These are phyloP conservation scores for Penicillium sp. DNA, from an alignment of 2,329 filamentous ascomycete species.

Conservation along the genomic window DNA sequence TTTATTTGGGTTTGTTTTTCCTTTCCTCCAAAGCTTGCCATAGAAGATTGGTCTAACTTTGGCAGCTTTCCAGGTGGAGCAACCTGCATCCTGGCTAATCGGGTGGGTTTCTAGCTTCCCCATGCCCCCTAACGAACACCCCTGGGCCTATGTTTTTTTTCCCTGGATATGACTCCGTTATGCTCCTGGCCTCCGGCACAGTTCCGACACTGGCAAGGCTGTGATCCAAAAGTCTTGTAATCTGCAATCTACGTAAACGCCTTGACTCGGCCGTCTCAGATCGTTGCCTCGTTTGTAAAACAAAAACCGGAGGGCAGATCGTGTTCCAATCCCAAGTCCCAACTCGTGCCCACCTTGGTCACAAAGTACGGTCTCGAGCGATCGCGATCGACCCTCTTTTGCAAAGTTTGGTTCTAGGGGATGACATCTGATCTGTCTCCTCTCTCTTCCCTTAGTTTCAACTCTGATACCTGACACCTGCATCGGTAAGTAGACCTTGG, in stretches of 20 bases:
- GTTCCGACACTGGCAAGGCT: conserved; percentile 23
- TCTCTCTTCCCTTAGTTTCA: neutral
- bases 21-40: neutral
- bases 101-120: conserved; percentile 32
- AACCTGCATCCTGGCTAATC: conserved; percentile 29
- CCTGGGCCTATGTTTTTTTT: conserved; percentile 21
- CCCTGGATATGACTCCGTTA: conserved; percentile 2
- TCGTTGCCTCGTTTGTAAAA: conserved; percentile 20
- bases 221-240: conserved; percentile 18
- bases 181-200: conserved; percentile 19
- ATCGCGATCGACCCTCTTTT: conserved; percentile 18
- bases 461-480: conserved; percentile 1
- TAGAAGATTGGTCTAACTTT: neutral
- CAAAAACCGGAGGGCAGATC: conserved; percentile 7
- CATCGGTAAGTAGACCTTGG: conserved; percentile 19
- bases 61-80: conserved; percentile 32
- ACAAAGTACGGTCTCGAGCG: conserved; percentile 10
- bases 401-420: conserved; percentile 13
- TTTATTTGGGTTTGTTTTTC: neutral
- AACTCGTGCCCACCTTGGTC: neutral
- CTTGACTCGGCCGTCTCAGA: conserved; percentile 11
- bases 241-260: conserved; percentile 5
- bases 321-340: conserved; percentile 2
- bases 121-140: conserved; percentile 35
- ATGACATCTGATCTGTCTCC: conserved; percentile 17